Evolutionary conservation across 176 grass and related monocot species (phyloP).

Genomic region (Thalia dealbata): DNA sequence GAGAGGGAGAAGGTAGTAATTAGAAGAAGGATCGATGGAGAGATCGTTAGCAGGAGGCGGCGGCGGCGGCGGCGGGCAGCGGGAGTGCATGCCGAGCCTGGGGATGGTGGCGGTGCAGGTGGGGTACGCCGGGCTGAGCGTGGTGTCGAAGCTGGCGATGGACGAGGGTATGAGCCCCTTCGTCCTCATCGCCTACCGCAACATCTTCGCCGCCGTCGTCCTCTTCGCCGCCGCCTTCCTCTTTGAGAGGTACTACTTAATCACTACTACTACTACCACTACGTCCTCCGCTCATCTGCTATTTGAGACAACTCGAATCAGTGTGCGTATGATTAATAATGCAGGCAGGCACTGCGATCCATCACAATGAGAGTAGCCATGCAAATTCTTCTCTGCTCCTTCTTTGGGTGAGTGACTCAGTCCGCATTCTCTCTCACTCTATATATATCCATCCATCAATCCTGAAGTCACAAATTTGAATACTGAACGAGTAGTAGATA

Average conservation of each 20-base stretch:
- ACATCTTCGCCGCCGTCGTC: conserved; percentile 43
- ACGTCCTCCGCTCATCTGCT: no score
- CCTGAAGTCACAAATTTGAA: no score
- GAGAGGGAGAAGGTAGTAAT: background rate
- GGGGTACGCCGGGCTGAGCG: conserved; percentile 2
- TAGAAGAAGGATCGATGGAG: background rate
- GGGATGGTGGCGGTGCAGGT: conserved; percentile 15
- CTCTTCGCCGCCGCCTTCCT: conserved; percentile 60
- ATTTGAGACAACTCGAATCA: no score
- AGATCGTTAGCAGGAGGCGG: background rate
- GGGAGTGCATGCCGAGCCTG: background rate
- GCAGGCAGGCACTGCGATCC: background rate
- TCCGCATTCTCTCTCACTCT: no score
- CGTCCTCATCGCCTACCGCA: conserved; percentile 55
- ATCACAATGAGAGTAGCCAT: background rate
- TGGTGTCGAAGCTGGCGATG: conserved; percentile 11
- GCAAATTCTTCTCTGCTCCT: conserved; percentile 11
- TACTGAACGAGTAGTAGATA: no score
- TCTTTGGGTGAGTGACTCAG: conserved; percentile 15
- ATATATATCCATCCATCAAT: no score
- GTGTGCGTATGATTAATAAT: background rate
- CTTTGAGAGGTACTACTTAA: conserved; percentile 49
- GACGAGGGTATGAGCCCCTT: conserved; percentile 18
- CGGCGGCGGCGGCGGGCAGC: no score
- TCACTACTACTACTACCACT: no score